A percentile compares a stretch with the other conserved stretches of the same genome.
Conservation (phyloP, 257 asterid species). For the Cruciata laevipes region DNA sequence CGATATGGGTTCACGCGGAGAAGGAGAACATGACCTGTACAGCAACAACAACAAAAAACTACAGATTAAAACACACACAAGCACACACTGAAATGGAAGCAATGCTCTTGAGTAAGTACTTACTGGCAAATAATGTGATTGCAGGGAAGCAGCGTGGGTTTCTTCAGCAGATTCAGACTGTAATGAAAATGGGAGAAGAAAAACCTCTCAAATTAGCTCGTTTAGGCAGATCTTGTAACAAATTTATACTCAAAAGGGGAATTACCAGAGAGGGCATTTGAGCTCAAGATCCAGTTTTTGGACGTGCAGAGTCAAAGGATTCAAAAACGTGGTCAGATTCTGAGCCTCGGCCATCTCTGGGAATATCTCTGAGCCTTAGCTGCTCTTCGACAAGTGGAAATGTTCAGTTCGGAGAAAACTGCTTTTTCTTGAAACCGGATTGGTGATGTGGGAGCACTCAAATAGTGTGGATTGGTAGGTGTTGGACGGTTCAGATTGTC, state of each 20-base stretch:
- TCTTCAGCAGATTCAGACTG: conserved; percentile 64
- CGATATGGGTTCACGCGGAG: conserved; percentile 22
- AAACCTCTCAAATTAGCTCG: background rate
- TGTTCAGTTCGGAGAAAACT: background rate
- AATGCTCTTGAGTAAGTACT: conserved; percentile 18
- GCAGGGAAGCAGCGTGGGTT: conserved; percentile 80
- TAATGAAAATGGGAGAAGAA: conserved; percentile 12
- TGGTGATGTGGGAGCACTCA: background rate
- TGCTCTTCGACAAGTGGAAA: background rate
- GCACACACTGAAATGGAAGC: background rate
- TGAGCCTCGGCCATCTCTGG: conserved; percentile 19
- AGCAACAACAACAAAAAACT: background rate
- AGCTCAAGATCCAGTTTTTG: conserved; percentile 85
- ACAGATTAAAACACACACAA: no score
- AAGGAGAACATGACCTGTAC: conserved; percentile 49
- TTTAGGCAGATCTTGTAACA: background rate
- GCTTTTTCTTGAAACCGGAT: background rate
- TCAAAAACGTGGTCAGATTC: conserved; percentile 24
- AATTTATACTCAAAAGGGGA: background rate
- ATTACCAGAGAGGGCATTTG: conserved; percentile 78
- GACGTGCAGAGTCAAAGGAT: conserved; percentile 63
- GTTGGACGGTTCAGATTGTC: conserved; percentile 9
- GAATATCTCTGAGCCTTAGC: background rate
- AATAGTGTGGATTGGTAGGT: background rate
- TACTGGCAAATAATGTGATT: conserved; percentile 84